These are phyloP conservation scores for Meyerozyma sp. DNA, from an alignment of 1,139 yeast genomes.

Conservation along the genomic window DNA sequence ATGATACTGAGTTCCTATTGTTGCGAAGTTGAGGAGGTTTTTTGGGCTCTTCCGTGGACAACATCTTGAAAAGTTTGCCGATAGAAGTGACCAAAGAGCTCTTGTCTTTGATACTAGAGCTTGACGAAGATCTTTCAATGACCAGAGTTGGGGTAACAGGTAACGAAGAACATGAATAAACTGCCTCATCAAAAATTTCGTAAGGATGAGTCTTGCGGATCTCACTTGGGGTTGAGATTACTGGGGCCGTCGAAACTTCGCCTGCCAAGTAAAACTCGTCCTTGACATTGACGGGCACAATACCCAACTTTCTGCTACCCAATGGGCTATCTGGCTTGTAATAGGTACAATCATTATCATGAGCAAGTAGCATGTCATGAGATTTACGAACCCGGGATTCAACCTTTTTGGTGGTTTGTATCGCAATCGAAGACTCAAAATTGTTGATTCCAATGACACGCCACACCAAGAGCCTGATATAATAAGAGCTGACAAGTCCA, in stretches of 20 bases:
- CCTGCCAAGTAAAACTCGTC: slow-evolving; percentile 16
- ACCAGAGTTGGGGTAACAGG: slow-evolving; percentile 15
- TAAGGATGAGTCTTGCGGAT: slow-evolving; percentile 54
- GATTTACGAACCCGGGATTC: slow-evolving; percentile 24
- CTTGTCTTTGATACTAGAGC: slow-evolving; percentile 6
- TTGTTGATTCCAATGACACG: slow-evolving; percentile 50
- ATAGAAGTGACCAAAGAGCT: slow-evolving; percentile 33
- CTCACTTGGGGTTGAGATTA: slow-evolving; percentile 24
- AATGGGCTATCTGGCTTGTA: slow-evolving; percentile 46
- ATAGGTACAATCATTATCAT: slow-evolving; percentile 4
- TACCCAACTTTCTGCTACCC: slow-evolving; percentile 45
- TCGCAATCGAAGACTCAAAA: slow-evolving; percentile 30
- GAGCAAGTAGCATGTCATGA: slow-evolving; percentile 16
- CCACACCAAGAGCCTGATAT: slow-evolving; percentile 65
- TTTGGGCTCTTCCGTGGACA: slow-evolving; percentile 27
- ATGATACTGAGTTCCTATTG: slow-evolving; percentile 30
- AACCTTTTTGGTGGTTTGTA: slow-evolving; percentile 25
- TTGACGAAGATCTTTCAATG: slow-evolving; percentile 1
- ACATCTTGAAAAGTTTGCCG: slow-evolving; percentile 33
- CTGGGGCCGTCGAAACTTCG: slow-evolving; percentile 11
- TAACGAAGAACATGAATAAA: slow-evolving; percentile 50
- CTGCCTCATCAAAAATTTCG: slow-evolving; percentile 74
- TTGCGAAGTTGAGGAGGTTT: slow-evolving; percentile 3
- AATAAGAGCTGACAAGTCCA: slow-evolving; percentile 68
- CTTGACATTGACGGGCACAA: slow-evolving; percentile 29